Conservation (phyloP, 148 eudicot species). For the Amaranthus hypochondriacus region DNA sequence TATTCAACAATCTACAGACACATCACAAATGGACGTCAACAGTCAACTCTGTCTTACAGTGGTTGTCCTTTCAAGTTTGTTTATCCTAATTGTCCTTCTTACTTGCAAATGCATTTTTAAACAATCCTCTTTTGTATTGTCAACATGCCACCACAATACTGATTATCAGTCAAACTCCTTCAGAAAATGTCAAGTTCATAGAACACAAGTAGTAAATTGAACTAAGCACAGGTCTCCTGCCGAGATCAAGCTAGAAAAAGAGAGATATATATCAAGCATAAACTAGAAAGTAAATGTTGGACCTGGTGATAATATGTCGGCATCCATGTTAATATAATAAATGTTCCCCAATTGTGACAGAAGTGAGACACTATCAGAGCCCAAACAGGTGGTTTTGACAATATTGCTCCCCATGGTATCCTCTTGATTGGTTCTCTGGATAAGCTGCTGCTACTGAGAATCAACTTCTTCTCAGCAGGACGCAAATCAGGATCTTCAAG, state of each 20-base stretch:
- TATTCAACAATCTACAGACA: too few species aligned
- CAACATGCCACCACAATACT: not conserved
- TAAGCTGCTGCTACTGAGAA: slow-evolving; percentile 45
- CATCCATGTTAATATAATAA: slow-evolving; percentile 97
- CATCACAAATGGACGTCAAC: not conserved
- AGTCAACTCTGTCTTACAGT: not conserved
- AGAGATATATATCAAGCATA: not conserved
- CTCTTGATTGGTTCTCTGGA: slow-evolving; percentile 64
- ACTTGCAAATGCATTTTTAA: not conserved
- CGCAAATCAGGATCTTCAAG: slow-evolving; percentile 71
- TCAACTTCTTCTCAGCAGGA: slow-evolving; percentile 75
- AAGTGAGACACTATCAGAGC: slow-evolving; percentile 89
- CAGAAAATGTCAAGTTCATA: not conserved
- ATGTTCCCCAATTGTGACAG: slow-evolving; percentile 99
- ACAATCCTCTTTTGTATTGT: not conserved
- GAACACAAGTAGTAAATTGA: not conserved
- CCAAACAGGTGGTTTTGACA: slow-evolving; percentile 94
- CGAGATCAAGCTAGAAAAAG: not conserved
- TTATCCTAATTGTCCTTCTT: not conserved
- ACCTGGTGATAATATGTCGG: slow-evolving; percentile 98
- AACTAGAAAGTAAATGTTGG: not conserved
- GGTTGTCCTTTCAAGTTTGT: not conserved
- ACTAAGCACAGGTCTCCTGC: not conserved
- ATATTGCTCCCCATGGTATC: slow-evolving; percentile 76
- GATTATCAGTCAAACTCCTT: not conserved